A percentile compares a stretch with the other conserved stretches of the same genome.
Evolutionary conservation across 2,329 filamentous ascomycete species (phyloP).

Genomic region (Pseudogymnoascus sp.): DNA sequence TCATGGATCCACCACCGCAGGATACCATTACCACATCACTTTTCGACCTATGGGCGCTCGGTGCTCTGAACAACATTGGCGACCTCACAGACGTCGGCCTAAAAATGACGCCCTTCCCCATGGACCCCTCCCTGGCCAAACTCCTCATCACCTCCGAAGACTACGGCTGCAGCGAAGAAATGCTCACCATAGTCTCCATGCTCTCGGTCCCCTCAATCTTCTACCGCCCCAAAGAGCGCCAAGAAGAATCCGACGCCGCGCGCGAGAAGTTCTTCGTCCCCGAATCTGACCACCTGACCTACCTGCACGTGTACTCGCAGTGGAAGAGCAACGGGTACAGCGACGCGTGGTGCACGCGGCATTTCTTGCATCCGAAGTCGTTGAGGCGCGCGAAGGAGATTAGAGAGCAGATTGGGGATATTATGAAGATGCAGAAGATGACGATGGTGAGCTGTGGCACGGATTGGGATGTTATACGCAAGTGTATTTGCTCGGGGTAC

Average conservation of each 20-base stretch:
- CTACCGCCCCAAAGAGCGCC: slow-evolving; percentile 90
- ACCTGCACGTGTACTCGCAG: slow-evolving; percentile 90
- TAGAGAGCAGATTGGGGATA: slow-evolving; percentile 84
- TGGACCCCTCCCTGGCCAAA: slow-evolving; percentile 94
- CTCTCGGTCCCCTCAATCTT: slow-evolving; percentile 94
- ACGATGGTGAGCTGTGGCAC: slow-evolving; percentile 79
- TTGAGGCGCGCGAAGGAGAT: slow-evolving; percentile 89
- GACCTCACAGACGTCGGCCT: slow-evolving; percentile 80
- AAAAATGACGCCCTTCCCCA: slow-evolving; percentile 95
- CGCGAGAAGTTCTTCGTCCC: slow-evolving; percentile 98
- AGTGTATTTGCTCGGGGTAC: slow-evolving; percentile 95
- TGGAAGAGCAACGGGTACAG: slow-evolving; percentile 88
- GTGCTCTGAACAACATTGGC: slow-evolving; percentile 86
- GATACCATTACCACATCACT: slow-evolving; percentile 96
- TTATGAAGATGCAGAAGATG: slow-evolving; percentile 94
- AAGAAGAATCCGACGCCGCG: slow-evolving; percentile 91
- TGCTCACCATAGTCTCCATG: slow-evolving; percentile 98
- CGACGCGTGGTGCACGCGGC: slow-evolving; percentile 85
- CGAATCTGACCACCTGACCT: slow-evolving; percentile 92
- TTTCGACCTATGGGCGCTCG: slow-evolving; percentile 94
- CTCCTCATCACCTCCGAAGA: slow-evolving; percentile 84
- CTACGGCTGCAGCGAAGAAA: slow-evolving; percentile 92
- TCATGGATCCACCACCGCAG: slow-evolving; percentile 97
- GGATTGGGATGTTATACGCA: slow-evolving; percentile 92
- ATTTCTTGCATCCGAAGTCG: slow-evolving; percentile 94